Conservation (phyloP, 2,329 filamentous ascomycete species). For the Arthrobotrys megalospora region DNA sequence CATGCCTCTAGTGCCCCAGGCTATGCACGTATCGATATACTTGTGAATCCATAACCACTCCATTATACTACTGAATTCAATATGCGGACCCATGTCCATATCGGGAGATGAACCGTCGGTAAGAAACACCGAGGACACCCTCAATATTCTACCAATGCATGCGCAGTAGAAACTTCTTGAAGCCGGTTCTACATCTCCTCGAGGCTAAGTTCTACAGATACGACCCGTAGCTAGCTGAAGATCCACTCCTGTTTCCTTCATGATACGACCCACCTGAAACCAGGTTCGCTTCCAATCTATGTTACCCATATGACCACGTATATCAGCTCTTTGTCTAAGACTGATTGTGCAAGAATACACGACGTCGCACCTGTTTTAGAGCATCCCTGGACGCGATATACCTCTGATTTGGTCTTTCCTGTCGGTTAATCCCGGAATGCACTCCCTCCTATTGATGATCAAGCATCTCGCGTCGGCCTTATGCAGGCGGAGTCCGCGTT, state of each 20-base stretch:
- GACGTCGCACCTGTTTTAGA: neutral
- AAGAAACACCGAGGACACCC: neutral
- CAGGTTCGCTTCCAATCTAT: constrained; percentile 2
- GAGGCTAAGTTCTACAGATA: neutral
- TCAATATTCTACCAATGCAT: neutral
- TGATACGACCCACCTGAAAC: constrained; percentile 1
- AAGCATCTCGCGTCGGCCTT: neutral
- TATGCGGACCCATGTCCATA: neutral
- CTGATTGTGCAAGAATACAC: neutral
- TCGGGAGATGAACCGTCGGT: neutral
- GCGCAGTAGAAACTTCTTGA: constrained; percentile 4
- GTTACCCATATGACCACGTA: neutral
- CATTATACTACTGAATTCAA: neutral
- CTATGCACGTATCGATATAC: neutral
- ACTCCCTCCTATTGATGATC: neutral
- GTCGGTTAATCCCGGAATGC: neutral
- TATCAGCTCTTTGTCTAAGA: neutral
- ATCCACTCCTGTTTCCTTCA: neutral
- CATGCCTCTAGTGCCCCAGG: neutral
- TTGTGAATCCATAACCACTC: neutral
- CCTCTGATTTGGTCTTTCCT: neutral
- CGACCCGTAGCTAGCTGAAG: constrained; percentile 2
- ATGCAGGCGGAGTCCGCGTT: neutral
- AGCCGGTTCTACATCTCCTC: neutral
- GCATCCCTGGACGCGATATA: neutral